phyloP scores from a whole-genome alignment of 768 basidiomycete species.

The Naganishia vishniacii region DNA sequence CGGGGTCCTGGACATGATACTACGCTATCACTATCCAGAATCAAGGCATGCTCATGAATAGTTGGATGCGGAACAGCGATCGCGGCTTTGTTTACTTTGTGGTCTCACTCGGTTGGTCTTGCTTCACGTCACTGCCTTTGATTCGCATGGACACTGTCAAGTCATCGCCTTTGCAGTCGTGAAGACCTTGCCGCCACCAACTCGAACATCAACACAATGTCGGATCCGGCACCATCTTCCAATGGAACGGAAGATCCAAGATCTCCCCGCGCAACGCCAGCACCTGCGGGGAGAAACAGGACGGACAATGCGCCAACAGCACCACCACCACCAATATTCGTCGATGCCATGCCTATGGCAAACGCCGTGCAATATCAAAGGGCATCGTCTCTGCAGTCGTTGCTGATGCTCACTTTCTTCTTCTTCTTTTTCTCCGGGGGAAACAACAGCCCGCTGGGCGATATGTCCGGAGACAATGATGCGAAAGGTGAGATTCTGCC shows the following conservation, averaged over 20 bases:
- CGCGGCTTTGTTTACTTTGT: constrained; percentile 21
- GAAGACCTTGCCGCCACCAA: background rate
- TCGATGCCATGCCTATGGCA: constrained; percentile 5
- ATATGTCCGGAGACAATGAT: constrained; percentile 31
- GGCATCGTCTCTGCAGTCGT: constrained; percentile 36
- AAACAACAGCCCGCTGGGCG: constrained; percentile 29
- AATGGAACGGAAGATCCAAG: constrained; percentile 1
- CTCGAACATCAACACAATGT: background rate
- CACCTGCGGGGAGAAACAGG: background rate
- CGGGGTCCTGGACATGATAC: too few relatives aligned
- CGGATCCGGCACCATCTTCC: background rate
- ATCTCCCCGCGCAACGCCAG: constrained; percentile 2
- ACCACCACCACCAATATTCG: constrained; percentile 20
- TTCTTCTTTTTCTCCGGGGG: constrained; percentile 47
- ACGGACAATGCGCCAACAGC: constrained; percentile 11
- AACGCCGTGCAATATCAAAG: constrained; percentile 20
- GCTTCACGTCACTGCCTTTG: constrained; percentile 6
- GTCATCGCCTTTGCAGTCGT: background rate
- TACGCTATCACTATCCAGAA: too few relatives aligned
- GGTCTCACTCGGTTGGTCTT: background rate
- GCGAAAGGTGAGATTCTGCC: constrained; percentile 10
- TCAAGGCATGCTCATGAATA: background rate
- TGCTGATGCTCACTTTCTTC: constrained; percentile 47
- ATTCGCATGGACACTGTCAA: background rate
- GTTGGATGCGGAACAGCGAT: background rate